Evolutionary conservation across 495 filamentous ascomycete species (phyloP).

Genomic region (Penicillium parvum): DNA sequence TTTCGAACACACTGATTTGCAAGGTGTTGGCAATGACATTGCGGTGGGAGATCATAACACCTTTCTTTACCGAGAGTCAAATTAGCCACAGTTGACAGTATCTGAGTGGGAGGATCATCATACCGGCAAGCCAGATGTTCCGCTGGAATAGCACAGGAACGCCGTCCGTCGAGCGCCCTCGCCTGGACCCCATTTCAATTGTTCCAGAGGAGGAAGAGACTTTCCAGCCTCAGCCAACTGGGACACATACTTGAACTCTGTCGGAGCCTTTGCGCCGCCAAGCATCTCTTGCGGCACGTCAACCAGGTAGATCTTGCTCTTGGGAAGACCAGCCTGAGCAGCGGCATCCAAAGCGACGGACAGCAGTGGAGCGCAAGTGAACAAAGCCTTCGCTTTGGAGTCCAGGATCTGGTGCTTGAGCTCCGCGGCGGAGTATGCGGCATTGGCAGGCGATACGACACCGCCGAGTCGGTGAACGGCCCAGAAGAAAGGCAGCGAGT

Average conservation of each 20-base stretch:
- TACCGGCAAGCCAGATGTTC: conserved; percentile 82
- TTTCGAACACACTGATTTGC: conserved; percentile 57
- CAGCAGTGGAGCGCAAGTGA: conserved; percentile 75
- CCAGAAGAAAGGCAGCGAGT: conserved; percentile 71
- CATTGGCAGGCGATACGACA: conserved; percentile 76
- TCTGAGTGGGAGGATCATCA: conserved; percentile 15
- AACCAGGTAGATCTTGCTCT: conserved; percentile 69
- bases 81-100: not conserved
- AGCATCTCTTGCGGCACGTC: conserved; percentile 55
- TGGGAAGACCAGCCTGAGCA: conserved; percentile 60
- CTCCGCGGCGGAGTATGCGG: conserved; percentile 71
- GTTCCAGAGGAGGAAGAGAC: conserved; percentile 57
- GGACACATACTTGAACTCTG: conserved; percentile 63
- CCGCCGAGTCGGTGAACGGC: conserved; percentile 73
- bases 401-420: conserved; percentile 74
- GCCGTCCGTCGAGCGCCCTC: conserved; percentile 73
- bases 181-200: conserved; percentile 64
- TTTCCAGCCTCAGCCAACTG: conserved; percentile 64
- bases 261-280: conserved; percentile 42
- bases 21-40: conserved; percentile 85
- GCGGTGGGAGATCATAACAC: conserved; percentile 84
- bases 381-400: conserved; percentile 69
- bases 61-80: conserved; percentile 57
- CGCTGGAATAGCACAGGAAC: conserved; percentile 86
- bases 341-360: conserved; percentile 66